phyloP scores from a whole-genome alignment of 2,329 filamentous ascomycete species.

The Aspergillus fijiensis region DNA sequence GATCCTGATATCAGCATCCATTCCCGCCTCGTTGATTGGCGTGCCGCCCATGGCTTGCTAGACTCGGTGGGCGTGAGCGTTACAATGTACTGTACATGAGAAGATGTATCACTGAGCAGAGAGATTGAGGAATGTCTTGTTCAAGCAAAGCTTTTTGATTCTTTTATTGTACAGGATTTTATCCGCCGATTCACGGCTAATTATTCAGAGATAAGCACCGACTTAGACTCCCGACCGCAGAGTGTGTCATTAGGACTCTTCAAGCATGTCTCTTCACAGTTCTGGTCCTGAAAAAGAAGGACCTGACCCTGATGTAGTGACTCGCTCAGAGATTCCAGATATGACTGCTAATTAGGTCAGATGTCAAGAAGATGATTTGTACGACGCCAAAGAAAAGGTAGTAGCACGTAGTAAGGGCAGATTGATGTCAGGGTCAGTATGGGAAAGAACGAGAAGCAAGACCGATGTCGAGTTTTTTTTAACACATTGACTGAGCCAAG shows the following conservation, averaged over 20 bases:
- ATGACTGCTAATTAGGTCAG: not conserved
- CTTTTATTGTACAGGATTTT: not conserved
- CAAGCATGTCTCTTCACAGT: not conserved
- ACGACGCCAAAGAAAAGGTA: too few species aligned
- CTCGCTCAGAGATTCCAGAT: not conserved
- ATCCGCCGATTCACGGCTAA: too few species aligned
- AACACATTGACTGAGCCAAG: too few species aligned
- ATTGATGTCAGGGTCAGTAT: too few species aligned
- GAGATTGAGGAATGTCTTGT: not conserved
- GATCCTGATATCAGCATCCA: not conserved
- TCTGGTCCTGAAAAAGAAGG: not conserved
- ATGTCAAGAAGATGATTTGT: not conserved
- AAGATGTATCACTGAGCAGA: constrained; percentile 16
- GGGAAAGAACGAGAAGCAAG: too few species aligned
- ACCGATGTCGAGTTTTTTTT: too few species aligned
- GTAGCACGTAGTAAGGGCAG: too few species aligned
- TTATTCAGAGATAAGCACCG: not conserved
- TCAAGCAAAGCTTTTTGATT: constrained; percentile 6
- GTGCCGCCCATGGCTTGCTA: too few species aligned
- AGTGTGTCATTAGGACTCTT: not conserved
- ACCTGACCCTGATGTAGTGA: not conserved
- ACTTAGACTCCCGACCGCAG: not conserved
- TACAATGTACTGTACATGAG: constrained; percentile 21
- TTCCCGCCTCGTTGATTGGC: not conserved
- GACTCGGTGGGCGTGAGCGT: not conserved